Conservation (phyloP, 202 grass and related monocot species). For the Cymbopogon flexuosus region DNA sequence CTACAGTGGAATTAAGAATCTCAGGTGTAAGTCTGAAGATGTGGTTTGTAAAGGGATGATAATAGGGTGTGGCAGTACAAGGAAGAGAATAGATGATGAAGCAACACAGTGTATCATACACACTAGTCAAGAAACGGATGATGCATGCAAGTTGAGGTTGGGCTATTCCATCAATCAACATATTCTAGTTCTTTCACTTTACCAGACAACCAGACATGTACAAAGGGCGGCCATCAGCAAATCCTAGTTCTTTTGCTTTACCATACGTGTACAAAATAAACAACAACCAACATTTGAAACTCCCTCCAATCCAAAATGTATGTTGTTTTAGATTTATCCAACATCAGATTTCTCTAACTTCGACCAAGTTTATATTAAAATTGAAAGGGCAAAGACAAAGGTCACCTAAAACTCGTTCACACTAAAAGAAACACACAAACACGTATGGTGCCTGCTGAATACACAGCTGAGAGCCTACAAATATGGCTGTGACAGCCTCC, state of each 20-base stretch:
- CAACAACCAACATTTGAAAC: not conserved
- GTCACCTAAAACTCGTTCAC: no score
- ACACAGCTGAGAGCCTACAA: not conserved
- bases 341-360: not conserved
- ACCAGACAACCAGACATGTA: not conserved
- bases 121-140: not conserved
- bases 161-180: not conserved
- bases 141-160: not conserved
- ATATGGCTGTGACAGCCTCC: not conserved
- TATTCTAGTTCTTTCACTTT: not conserved
- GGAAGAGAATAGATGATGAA: not conserved
- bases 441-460: not conserved
- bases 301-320: not conserved
- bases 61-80: not conserved
- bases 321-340: not conserved
- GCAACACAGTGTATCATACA: not conserved
- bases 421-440: no score
- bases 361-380: no score
- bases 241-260: constrained; percentile 1
- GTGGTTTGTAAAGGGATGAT: constrained; percentile 30
- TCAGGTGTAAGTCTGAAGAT: constrained; percentile 61
- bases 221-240: not conserved
- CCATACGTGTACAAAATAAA: not conserved
- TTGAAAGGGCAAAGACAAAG: no score
- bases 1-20: constrained; percentile 44